Evolutionary conservation across 2,329 filamentous ascomycete genomes (phyloP), one percentile per base, ranked within the genome.

Genomic region (Cucurbitaria berberidis): DNA sequence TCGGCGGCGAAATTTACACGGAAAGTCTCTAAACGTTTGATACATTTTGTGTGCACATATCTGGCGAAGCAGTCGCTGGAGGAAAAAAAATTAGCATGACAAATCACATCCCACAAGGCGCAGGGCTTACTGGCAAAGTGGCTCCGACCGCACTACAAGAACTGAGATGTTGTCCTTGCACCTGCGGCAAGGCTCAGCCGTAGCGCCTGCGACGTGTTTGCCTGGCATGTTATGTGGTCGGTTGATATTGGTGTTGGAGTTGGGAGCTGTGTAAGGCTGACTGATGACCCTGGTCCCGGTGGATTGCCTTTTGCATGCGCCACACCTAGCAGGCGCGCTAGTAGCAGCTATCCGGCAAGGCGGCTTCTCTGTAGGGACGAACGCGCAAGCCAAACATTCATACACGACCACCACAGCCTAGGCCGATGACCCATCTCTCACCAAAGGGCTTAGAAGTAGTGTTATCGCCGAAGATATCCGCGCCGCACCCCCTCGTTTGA

Each of bases 31-130:
- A 89, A 84, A 42, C 92, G 89, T 75, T 93, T 93, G 63, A 91
- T 83, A 55, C 87, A 83, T 76, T 98, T 98, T 61, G 85, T 87
- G 54, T 84, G 81, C 49, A 96, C 82, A 78, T 92, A 97, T 66
- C 84, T 83, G 52, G 83, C 79, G 76, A 93, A 97, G 77, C 95
- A 98, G 57, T 82, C 77, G 50, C 88, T 91, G 62, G 41, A 26
- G 62, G 41, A 26, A 4, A 27, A 41, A 52, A 50, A 53, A 58
- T 66, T 59, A 64, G 63, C 49, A 29, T 38, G 32, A 36, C 52
- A 43, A 36, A 39, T 46, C 38, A 48, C 29, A 41, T 22, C 26
- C 30, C 13, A 36, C 22, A 44, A 43, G 53, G 42, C 18, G 13
- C 34, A 7, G 13, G 15, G 66, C 79, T 63, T 71, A 86, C 82